These are phyloP conservation scores for Magnusiomyces magnusii DNA, from an alignment of 1,139 yeast species.

Conservation along the genomic window DNA sequence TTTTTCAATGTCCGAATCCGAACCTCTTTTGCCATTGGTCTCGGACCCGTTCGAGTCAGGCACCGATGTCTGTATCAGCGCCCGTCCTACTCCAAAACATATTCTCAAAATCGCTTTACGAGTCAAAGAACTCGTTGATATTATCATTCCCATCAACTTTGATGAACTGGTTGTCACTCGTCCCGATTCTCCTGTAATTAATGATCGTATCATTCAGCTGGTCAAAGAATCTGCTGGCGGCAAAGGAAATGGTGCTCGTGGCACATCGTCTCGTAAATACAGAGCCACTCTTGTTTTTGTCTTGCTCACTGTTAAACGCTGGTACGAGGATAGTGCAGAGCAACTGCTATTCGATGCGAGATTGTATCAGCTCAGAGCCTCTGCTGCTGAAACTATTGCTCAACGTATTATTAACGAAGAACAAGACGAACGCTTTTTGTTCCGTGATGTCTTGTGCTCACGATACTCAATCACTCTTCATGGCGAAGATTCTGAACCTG, in stretches of 20 bases:
- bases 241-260: slow-evolving; percentile 49
- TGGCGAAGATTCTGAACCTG: slow-evolving; percentile 54
- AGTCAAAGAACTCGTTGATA: slow-evolving; percentile 64
- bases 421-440: slow-evolving; percentile 53
- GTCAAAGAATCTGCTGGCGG: slow-evolving; percentile 80
- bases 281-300: slow-evolving; percentile 63
- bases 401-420: slow-evolving; percentile 58
- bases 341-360: slow-evolving; percentile 62
- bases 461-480: slow-evolving; percentile 60
- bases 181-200: slow-evolving; percentile 57
- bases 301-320: slow-evolving; percentile 62
- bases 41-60: background rate
- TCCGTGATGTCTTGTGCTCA: slow-evolving; percentile 71
- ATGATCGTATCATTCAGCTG: slow-evolving; percentile 49
- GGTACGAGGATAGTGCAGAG: slow-evolving; percentile 61
- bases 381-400: slow-evolving; percentile 68
- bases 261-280: slow-evolving; percentile 54
- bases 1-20: background rate
- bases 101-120: slow-evolving; percentile 65
- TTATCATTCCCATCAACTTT: slow-evolving; percentile 57
- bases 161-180: slow-evolving; percentile 44
- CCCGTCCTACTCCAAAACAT: slow-evolving; percentile 58
- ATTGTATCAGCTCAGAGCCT: slow-evolving; percentile 51
- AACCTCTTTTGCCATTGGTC: slow-evolving; percentile 4
- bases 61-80: background rate